Evolutionary conservation across 352 stramenopile genomes (phyloP).

Genomic region (Phytopythium vexans): DNA sequence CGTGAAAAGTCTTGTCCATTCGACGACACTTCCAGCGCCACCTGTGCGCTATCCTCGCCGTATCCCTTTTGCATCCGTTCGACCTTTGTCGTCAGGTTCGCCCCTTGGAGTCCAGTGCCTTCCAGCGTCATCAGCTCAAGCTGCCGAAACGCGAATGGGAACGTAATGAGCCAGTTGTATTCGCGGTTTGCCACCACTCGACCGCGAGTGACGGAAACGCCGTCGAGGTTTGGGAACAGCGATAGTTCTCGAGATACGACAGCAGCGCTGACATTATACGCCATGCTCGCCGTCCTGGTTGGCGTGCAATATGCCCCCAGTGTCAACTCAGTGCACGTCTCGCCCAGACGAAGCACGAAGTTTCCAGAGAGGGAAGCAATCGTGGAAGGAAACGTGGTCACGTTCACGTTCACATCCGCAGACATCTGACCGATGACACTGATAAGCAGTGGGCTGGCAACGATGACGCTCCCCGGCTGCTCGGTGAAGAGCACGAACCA

Average conservation of each 20-base stretch:
- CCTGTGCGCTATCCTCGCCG: conserved; percentile 45
- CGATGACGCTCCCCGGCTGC: conserved; percentile 14
- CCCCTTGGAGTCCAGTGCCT: not conserved
- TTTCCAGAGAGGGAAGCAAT: conserved; percentile 35
- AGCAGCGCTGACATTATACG: conserved; percentile 36
- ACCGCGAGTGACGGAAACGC: conserved; percentile 42
- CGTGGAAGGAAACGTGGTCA: conserved; percentile 23
- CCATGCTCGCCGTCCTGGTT: conserved; percentile 35
- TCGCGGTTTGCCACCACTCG: conserved; percentile 17
- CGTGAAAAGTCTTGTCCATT: conserved; percentile 79
- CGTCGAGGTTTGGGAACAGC: conserved; percentile 48
- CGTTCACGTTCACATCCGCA: conserved; percentile 21
- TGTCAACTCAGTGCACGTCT: conserved; percentile 50
- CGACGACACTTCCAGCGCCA: conserved; percentile 85
- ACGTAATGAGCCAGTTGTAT: conserved; percentile 47
- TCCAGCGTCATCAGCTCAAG: not conserved
- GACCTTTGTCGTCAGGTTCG: conserved; percentile 2
- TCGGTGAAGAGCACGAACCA: conserved; percentile 38
- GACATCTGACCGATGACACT: conserved; percentile 18
- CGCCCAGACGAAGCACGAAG: conserved; percentile 62
- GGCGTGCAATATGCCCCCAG: conserved; percentile 42
- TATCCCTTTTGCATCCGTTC: conserved; percentile 28
- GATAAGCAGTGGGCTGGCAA: conserved; percentile 18
- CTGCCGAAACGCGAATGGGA: conserved; percentile 26
- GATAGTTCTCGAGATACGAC: conserved; percentile 58